A percentile compares a stretch with the other conserved stretches of the same genome.
Conservation (phyloP, 2,329 filamentous ascomycete species). For the Xylaria multiplex region DNA sequence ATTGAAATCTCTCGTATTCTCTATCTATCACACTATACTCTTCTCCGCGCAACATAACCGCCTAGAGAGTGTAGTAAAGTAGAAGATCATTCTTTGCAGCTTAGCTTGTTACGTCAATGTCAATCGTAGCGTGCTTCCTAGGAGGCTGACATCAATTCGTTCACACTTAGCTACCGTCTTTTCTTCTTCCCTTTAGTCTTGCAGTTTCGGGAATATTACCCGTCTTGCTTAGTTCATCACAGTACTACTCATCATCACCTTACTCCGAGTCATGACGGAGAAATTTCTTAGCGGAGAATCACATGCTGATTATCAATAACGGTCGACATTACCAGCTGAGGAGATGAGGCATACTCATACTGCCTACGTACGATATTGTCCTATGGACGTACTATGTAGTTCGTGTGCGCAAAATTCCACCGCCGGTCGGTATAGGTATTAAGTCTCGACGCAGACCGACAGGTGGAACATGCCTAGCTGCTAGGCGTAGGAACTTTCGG, state of each 20-base stretch:
- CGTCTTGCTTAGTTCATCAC: neutral
- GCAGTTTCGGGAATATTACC: neutral
- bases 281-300: too few relatives aligned
- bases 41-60: slow-evolving; percentile 10
- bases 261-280: neutral
- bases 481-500: neutral
- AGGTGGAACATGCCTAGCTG: neutral
- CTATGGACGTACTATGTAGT: neutral
- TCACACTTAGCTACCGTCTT: slow-evolving; percentile 7
- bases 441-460: slow-evolving; percentile 9
- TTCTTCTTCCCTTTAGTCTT: neutral
- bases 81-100: neutral
- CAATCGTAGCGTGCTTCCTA: neutral
- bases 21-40: neutral
- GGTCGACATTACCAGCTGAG: slow-evolving; percentile 28
- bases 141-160: slow-evolving; percentile 3
- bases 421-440: slow-evolving; percentile 16
- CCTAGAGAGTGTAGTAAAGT: neutral
- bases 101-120: slow-evolving; percentile 31
- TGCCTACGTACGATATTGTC: neutral
- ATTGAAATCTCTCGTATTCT: slow-evolving; percentile 30
- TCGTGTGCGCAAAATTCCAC: neutral
- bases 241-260: slow-evolving; percentile 1
- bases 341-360: slow-evolving; percentile 15
- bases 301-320: neutral